Base-by-base conservation (phyloP, 208 protist genomes). In the Herpetomonas muscarum region DNA sequence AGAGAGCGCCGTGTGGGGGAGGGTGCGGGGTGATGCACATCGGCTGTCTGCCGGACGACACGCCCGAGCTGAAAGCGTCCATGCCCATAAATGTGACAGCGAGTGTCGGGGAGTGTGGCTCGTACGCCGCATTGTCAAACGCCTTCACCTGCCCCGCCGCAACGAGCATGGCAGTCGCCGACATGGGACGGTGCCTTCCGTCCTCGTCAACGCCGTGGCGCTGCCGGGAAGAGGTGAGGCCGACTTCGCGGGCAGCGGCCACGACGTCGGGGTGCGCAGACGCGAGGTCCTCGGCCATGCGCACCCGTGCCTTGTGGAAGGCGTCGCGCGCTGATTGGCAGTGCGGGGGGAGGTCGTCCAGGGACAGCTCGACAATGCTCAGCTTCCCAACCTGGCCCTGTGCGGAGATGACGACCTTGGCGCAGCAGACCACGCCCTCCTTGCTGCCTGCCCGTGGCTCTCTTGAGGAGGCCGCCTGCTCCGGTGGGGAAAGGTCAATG, bases 291-390 rank as follows among this genome's bases (percentile, higher is more conserved):
- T 9, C 9, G 26, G 26, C 15, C 34, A 39, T 39, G 10, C 34
- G 34, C 7, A 7, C 7, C 10, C 34, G 34, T 15, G 34, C 34
- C 34, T 39, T 39, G 34, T 39, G 34, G 34, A 39, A 39, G 34
- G 34, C 7, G 34, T n/a, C n/a, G n/a, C n/a, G 34, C 34, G 34
- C 34, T 39, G 34, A 39, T 39, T 7, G 7, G 10, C 10, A 19
- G 41, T 46, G 41, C 4, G 55, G 41, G 29, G 55, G 45, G 28
- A 61, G 50, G 29, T n/a, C 25, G 6, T 39, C 19, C 44, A 61
- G 55, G 3, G 44, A 32, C 2, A 61, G 45, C 37, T 61, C 55
- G 2, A 61, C 55, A 24, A 61, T 32, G 39, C 34, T 26, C 3
- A 52, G 21, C 2, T 41, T 28, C 10, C 50, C 19, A 22, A 61